These are phyloP conservation scores for Byssochlamys sp. DNA, from an alignment of 2,329 filamentous ascomycete species.

Conservation along the genomic window DNA sequence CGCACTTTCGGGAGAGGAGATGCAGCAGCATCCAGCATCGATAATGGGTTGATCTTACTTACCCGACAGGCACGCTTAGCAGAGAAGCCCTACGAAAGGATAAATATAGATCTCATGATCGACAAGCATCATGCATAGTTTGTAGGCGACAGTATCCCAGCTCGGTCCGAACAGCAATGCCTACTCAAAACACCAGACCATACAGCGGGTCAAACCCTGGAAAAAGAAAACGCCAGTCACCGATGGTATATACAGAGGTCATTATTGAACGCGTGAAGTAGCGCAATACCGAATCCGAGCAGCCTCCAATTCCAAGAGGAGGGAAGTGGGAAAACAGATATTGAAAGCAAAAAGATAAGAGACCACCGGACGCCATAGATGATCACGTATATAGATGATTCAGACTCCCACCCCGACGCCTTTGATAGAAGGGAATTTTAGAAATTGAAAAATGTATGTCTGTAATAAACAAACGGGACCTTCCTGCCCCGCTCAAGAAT, in stretches of 20 bases:
- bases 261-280: not conserved
- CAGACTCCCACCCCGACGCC: not conserved
- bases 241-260: not conserved
- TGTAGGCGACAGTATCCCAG: not conserved
- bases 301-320: not conserved
- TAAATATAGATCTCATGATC: not conserved
- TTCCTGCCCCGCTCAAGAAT: not conserved
- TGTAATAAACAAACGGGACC: not conserved
- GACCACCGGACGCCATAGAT: not conserved
- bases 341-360: not conserved
- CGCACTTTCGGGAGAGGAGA: not conserved
- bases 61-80: not conserved
- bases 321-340: not conserved
- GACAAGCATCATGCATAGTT: not conserved
- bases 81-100: not conserved
- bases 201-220: not conserved
- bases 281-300: not conserved
- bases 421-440: not conserved
- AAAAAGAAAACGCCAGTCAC: not conserved
- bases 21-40: not conserved
- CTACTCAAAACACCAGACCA: not conserved
- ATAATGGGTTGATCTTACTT: not conserved
- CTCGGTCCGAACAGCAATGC: not conserved
- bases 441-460: not conserved
- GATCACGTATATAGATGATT: not conserved